Percentiles rank a stretch among this genome's conserved stretches.
Evolutionary conservation across 208 protist species (phyloP).

Genomic region (Trypanosoma boissoni): DNA sequence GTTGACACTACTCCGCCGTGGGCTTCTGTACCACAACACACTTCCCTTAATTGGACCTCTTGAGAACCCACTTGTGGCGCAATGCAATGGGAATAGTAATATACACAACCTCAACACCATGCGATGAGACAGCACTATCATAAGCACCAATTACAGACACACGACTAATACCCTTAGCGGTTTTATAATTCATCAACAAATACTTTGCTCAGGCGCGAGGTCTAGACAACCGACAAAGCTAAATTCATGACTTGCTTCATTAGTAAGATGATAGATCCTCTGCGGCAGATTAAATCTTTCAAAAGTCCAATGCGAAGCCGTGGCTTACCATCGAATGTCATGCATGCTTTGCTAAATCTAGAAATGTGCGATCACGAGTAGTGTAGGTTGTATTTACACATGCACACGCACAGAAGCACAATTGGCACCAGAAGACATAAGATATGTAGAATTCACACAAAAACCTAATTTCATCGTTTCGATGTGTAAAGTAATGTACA

Average conservation of each 20-base stretch:
- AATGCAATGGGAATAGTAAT: conserved; percentile 51
- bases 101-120: conserved; percentile 68
- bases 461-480: no score
- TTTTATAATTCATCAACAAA: conserved; percentile 25
- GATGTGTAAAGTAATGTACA: not conserved
- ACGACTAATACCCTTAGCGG: not conserved
- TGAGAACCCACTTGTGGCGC: conserved; percentile 50
- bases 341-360: no score
- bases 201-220: conserved; percentile 12
- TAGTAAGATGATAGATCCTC: conserved; percentile 40
- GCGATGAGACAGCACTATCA: conserved; percentile 42
- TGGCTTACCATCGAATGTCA: not conserved
- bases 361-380: no score
- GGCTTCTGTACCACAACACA: conserved; percentile 76
- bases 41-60: conserved; percentile 55
- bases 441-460: no score
- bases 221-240: conserved; percentile 49
- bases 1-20: conserved; percentile 25
- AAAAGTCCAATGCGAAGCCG: conserved; percentile 49
- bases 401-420: no score
- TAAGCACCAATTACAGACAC: conserved; percentile 39
- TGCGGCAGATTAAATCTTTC: conserved; percentile 33
- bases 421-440: not conserved
- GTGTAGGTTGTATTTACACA: no score
- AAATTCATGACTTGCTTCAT: conserved; percentile 39